Evolutionary conservation across 2,329 filamentous ascomycete species (phyloP).

Genomic region (Chaetomium strumarium): DNA sequence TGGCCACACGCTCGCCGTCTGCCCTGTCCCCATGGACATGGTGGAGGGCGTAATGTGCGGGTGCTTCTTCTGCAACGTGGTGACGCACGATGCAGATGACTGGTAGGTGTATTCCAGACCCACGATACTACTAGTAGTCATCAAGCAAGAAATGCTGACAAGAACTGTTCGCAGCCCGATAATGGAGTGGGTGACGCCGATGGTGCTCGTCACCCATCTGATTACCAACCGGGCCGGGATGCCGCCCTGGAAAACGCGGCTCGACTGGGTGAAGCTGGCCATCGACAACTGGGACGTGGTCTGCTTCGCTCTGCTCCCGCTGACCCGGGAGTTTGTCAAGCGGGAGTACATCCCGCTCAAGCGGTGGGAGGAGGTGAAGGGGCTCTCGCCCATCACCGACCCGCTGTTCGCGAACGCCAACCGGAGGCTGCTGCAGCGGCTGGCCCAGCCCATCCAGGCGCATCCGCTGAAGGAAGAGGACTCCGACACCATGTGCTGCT

Average conservation of each 20-base stretch:
- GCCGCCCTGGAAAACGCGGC: conserved; percentile 10
- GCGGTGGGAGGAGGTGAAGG: background rate
- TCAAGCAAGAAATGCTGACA: background rate
- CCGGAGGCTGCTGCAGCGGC: background rate
- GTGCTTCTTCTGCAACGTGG: conserved; percentile 14
- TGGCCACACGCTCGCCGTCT: conserved; percentile 11
- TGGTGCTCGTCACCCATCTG: conserved; percentile 4
- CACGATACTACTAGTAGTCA: too few species aligned
- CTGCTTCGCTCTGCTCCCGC: conserved; percentile 4
- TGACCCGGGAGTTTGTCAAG: conserved; percentile 7
- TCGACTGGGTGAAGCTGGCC: conserved; percentile 14
- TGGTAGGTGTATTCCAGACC: background rate
- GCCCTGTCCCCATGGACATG: conserved; percentile 1
- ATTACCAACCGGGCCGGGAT: conserved; percentile 9
- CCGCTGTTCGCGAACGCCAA: conserved; percentile 1
- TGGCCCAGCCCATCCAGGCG: background rate
- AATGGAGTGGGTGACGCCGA: conserved; percentile 4
- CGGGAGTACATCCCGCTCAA: conserved; percentile 2
- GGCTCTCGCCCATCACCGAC: background rate
- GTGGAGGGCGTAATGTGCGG: conserved; percentile 3
- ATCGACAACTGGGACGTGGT: conserved; percentile 9
- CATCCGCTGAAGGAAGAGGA: conserved; percentile 7
- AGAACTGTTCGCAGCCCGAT: background rate
- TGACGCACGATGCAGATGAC: conserved; percentile 12
- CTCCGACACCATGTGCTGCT: conserved; percentile 1